phyloP scores from a whole-genome alignment of 192 early-diverging fungal genomes.

The Backusella australiensis region DNA sequence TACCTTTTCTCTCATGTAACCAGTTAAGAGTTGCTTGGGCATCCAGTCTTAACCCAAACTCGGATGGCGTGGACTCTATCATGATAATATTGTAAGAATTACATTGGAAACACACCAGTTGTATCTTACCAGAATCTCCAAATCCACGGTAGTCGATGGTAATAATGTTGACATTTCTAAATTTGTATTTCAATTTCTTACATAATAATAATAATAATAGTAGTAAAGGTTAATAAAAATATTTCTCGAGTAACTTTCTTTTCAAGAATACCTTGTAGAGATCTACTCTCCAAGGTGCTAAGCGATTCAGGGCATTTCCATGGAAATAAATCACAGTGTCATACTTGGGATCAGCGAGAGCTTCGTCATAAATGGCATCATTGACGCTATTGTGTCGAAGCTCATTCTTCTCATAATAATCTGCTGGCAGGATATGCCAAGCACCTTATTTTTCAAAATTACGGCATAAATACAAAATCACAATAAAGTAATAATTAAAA shows the following conservation, averaged over 20 bases:
- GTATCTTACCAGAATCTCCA: constrained; percentile 31
- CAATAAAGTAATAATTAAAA: no score
- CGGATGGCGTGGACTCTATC: constrained; percentile 31
- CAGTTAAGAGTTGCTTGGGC: constrained; percentile 28
- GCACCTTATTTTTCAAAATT: constrained; percentile 21
- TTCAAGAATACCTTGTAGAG: constrained; percentile 28
- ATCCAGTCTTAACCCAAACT: constrained; percentile 28
- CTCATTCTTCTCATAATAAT: constrained; percentile 22
- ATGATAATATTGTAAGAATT: neutral
- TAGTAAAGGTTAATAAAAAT: no score
- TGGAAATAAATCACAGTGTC: constrained; percentile 41
- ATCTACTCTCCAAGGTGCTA: constrained; percentile 34
- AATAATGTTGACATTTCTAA: constrained; percentile 28
- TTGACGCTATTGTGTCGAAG: constrained; percentile 13
- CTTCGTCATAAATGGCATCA: constrained; percentile 23
- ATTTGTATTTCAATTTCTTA: constrained; percentile 22
- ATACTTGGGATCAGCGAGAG: constrained; percentile 19
- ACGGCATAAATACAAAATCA: neutral
- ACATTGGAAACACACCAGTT: neutral
- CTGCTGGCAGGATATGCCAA: constrained; percentile 35
- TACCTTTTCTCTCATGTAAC: constrained; percentile 26
- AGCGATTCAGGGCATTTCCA: constrained; percentile 39
- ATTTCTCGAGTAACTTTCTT: no score
- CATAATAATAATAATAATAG: no score
- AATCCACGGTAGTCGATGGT: constrained; percentile 43